Conservation (phyloP, 192 early-diverging fungal species). For the Coemansia sp. region DNA sequence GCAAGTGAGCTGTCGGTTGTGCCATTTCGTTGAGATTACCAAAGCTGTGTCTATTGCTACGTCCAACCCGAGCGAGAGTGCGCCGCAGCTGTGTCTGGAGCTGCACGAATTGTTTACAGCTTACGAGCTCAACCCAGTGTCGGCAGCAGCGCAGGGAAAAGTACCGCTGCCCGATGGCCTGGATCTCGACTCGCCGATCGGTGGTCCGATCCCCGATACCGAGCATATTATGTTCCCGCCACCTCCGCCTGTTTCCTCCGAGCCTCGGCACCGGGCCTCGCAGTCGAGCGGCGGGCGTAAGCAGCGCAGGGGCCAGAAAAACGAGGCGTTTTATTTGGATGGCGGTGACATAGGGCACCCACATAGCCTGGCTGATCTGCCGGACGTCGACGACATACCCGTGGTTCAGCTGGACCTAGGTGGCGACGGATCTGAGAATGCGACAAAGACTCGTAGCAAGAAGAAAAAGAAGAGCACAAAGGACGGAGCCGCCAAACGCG, state of each 20-base stretch:
- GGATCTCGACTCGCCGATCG: constrained; percentile 81
- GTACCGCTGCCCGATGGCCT: constrained; percentile 87
- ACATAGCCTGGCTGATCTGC: constrained; percentile 50
- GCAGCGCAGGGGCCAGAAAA: constrained; percentile 51
- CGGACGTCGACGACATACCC: constrained; percentile 80
- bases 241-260: constrained; percentile 16
- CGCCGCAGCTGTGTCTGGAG: constrained; percentile 56
- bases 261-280: constrained; percentile 28
- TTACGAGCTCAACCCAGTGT: constrained; percentile 90
- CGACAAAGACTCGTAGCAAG: constrained; percentile 11
- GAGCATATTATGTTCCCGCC: constrained; percentile 55
- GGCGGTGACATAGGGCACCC: constrained; percentile 31
- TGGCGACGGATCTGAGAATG: neutral
- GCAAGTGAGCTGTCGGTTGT: constrained; percentile 57
- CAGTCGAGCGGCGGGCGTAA: constrained; percentile 27
- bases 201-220: constrained; percentile 67
- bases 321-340: constrained; percentile 58
- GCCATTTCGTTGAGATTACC: constrained; percentile 35
- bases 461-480: constrained; percentile 16
- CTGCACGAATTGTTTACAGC: constrained; percentile 69
- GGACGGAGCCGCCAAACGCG: constrained; percentile 4
- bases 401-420: constrained; percentile 72
- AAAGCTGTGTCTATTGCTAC: constrained; percentile 37
- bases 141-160: constrained; percentile 83
- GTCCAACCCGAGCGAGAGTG: constrained; percentile 32